Evolutionary conservation across 2,329 filamentous ascomycete genomes (phyloP), one percentile per base, ranked within the genome.

Genomic region (Colletotrichum sidae): DNA sequence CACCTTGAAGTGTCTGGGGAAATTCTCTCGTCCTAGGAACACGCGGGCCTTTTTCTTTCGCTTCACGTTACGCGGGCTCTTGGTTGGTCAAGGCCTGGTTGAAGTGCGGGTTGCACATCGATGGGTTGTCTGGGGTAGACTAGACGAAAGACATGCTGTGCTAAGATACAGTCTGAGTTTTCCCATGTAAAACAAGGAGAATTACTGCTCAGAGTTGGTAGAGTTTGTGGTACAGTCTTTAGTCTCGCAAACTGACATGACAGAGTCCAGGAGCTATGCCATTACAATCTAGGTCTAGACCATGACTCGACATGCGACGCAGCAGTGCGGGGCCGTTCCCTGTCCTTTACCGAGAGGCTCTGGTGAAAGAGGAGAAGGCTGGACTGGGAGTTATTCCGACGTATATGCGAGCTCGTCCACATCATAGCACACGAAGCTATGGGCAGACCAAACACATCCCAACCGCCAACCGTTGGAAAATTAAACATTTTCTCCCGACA

Each of bases 291-390:
- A 25, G 61, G 12, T 55, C 45, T 55, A 25, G 61, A n/a, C 52
- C 47, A 58, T 57, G 58, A 65, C 58, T 65, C 63, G 63, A 65
- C 51, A 37, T 53, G 39, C 11, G 47, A 53, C 46, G 41, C 12
- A 12, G 34, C 33, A 39, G 47, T 57, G 63, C 63, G 59, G 63
- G 63, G 57, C 35, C 25, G 35, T 41, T 9, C 63, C 63, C 38
- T 52, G 58, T 41, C 38, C 33, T 13, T 58, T 44, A 38, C 39
- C 55, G 45, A 57, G 45, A 56, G 54, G 12, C 45, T 57, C 55
- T 41, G 15, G n/a, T 33, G 4, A 15, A 11, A 37, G 33, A 49
- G 17, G 8, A n/a, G 10, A 12, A 47, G 9, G 51, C 13, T 25
- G 13, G 34, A 57, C n/a, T 6, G 8, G 4, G 41, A 60, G 38